Evolutionary conservation across 208 protist genomes (phyloP).

Genomic region (Leishmania turanica): DNA sequence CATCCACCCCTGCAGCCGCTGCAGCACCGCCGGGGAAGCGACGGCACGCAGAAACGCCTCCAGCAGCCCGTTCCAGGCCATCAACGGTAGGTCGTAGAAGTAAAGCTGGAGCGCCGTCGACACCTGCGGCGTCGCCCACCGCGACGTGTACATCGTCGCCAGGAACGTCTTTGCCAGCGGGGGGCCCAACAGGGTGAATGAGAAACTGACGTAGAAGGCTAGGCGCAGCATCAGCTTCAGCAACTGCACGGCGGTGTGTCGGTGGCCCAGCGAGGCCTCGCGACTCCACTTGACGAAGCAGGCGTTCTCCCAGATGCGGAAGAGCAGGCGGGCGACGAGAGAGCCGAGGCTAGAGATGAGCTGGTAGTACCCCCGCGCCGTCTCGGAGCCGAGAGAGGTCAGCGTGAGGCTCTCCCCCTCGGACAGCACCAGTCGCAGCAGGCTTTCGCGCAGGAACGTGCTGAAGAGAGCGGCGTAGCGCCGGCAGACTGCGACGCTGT

Average conservation of each 20-base stretch:
- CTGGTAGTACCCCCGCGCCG: conserved; percentile 87
- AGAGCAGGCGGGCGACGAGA: conserved; percentile 85
- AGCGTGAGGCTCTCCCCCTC: conserved; percentile 91
- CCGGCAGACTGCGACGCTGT: conserved; percentile 1
- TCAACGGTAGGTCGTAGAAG: conserved; percentile 69
- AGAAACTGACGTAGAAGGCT: conserved; percentile 66
- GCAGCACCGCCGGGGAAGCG: conserved; percentile 42
- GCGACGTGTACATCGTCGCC: conserved; percentile 66
- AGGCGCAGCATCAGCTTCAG: conserved; percentile 81
- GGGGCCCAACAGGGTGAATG: conserved; percentile 74
- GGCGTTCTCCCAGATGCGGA: conserved; percentile 91
- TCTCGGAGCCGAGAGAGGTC: conserved; percentile 49
- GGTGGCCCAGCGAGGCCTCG: conserved; percentile 41
- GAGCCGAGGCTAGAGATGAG: conserved; percentile 89
- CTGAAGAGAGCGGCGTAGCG: conserved; percentile 38
- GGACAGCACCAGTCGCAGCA: conserved; percentile 81
- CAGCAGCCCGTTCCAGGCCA: conserved; percentile 87
- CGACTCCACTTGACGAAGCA: conserved; percentile 85
- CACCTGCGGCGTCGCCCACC: conserved; percentile 68
- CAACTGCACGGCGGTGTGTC: conserved; percentile 39
- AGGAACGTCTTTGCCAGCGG: conserved; percentile 62
- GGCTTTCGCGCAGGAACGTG: conserved; percentile 81
- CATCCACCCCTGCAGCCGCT: conserved; percentile 53
- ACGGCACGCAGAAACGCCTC: conserved; percentile 83
- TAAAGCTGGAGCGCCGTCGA: conserved; percentile 80